phyloP scores from a whole-genome alignment of 306 rosid genomes.

The Rosa lucieae region DNA sequence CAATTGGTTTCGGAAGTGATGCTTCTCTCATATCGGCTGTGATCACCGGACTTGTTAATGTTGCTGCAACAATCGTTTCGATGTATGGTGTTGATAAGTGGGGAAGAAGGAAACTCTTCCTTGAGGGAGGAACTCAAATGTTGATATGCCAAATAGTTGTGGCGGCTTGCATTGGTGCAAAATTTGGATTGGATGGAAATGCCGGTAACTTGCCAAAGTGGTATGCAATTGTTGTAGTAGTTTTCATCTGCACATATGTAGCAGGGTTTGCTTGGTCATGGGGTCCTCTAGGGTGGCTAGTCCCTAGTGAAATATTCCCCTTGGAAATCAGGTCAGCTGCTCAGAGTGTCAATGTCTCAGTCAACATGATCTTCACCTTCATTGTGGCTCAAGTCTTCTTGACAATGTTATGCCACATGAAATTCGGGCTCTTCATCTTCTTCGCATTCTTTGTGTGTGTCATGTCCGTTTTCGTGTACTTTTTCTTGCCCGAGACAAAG shows the following conservation, averaged over 20 bases:
- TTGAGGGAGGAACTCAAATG: conserved; percentile 82
- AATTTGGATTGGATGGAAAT: too few relatives aligned
- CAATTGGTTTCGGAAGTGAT: too few relatives aligned
- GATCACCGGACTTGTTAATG: too few relatives aligned
- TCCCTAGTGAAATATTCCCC: too few relatives aligned
- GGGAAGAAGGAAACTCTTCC: conserved; percentile 84
- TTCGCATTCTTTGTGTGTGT: conserved; percentile 66
- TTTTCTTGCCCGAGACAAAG: conserved; percentile 73
- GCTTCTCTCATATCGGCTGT: too few relatives aligned
- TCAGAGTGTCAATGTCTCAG: conserved; percentile 73
- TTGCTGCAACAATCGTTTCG: too few relatives aligned
- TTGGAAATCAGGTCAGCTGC: conserved; percentile 88
- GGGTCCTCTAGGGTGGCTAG: too few relatives aligned
- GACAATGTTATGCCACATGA: conserved; percentile 54
- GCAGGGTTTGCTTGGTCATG: too few relatives aligned
- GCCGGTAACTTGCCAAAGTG: too few relatives aligned
- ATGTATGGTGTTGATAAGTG: conserved; percentile 19
- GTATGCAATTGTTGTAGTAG: too few relatives aligned
- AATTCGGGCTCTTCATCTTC: conserved; percentile 80
- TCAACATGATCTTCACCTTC: conserved; percentile 86
- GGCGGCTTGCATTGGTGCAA: conserved; percentile 61
- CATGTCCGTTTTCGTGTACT: conserved; percentile 55
- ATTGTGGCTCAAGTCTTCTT: conserved; percentile 50
- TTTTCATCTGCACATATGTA: too few relatives aligned
- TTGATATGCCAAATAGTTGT: conserved; percentile 65